These are phyloP conservation scores for Batkoa obscura DNA, from an alignment of 371 early-diverging fungal genomes.

Conservation along the genomic window DNA sequence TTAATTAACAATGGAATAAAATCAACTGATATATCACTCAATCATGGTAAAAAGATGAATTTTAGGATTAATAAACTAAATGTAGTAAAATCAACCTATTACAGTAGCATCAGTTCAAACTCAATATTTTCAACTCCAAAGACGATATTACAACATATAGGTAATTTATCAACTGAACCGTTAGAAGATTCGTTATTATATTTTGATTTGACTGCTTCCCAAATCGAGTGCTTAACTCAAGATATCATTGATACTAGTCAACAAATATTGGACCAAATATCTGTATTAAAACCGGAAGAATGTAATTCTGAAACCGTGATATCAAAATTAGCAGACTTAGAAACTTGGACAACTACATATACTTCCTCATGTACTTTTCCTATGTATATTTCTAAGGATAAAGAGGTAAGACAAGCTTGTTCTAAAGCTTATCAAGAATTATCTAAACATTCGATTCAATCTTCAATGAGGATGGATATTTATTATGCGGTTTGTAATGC, in stretches of 20 bases:
- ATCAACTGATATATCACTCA: no score
- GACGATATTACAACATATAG: no score
- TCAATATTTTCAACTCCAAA: no score
- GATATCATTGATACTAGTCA: conserved; percentile 19
- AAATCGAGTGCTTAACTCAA: conserved; percentile 15
- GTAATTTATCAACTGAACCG: no score
- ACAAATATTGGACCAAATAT: conserved; percentile 22
- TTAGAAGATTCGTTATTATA: not conserved
- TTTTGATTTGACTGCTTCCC: conserved; percentile 18
- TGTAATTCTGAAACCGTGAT: conserved; percentile 40
- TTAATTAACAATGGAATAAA: no score
- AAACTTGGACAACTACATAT: conserved; percentile 22
- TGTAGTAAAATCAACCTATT: no score
- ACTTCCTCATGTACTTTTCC: conserved; percentile 29
- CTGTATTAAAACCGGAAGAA: conserved; percentile 22
- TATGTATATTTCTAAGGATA: conserved; percentile 43
- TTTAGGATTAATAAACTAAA: no score
- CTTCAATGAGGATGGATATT: conserved; percentile 57
- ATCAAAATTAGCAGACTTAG: conserved; percentile 22
- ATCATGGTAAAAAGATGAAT: no score
- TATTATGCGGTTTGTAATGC: conserved; percentile 35
- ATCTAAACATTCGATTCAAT: conserved; percentile 49
- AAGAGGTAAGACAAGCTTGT: conserved; percentile 46
- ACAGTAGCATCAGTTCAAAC: no score
- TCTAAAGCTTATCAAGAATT: conserved; percentile 37